Conservation (phyloP, 768 basidiomycete genomes). For the Suillus spraguei region DNA sequence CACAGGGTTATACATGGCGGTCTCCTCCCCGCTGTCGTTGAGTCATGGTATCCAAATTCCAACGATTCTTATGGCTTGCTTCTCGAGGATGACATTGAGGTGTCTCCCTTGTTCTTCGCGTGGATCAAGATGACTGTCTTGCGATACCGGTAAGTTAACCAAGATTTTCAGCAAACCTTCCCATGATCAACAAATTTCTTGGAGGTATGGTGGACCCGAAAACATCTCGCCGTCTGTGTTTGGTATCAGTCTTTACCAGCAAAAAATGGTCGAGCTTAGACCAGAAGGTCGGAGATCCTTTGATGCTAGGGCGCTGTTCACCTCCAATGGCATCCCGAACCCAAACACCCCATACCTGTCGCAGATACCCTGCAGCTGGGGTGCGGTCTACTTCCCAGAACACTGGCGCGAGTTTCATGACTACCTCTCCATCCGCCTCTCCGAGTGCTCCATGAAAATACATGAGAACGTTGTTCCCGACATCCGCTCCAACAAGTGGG, state of each 20-base stretch:
- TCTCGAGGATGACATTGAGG: slow-evolving; percentile 85
- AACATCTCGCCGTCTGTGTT: slow-evolving; percentile 55
- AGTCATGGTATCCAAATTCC: slow-evolving; percentile 83
- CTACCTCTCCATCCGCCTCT: slow-evolving; percentile 73
- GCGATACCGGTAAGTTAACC: slow-evolving; percentile 61
- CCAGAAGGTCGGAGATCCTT: slow-evolving; percentile 69
- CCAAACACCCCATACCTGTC: slow-evolving; percentile 76
- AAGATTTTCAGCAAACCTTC: not conserved
- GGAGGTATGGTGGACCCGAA: slow-evolving; percentile 55
- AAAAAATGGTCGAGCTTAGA: slow-evolving; percentile 76
- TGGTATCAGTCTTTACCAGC: slow-evolving; percentile 86
- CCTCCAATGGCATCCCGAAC: slow-evolving; percentile 37
- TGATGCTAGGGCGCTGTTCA: slow-evolving; percentile 64
- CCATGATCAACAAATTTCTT: slow-evolving; percentile 7
- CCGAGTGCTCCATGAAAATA: slow-evolving; percentile 39
- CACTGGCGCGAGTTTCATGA: slow-evolving; percentile 87
- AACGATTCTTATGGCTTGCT: slow-evolving; percentile 78
- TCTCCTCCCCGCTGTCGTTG: slow-evolving; percentile 79
- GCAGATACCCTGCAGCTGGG: slow-evolving; percentile 90
- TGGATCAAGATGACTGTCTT: slow-evolving; percentile 84
- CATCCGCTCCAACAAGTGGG: slow-evolving; percentile 82
- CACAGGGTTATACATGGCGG: slow-evolving; percentile 81
- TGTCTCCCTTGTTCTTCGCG: slow-evolving; percentile 83
- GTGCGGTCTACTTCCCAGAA: slow-evolving; percentile 87
- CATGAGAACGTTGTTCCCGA: slow-evolving; percentile 61